phyloP scores from a whole-genome alignment of 768 basidiomycete genomes.

The Boletus sensibilis region DNA sequence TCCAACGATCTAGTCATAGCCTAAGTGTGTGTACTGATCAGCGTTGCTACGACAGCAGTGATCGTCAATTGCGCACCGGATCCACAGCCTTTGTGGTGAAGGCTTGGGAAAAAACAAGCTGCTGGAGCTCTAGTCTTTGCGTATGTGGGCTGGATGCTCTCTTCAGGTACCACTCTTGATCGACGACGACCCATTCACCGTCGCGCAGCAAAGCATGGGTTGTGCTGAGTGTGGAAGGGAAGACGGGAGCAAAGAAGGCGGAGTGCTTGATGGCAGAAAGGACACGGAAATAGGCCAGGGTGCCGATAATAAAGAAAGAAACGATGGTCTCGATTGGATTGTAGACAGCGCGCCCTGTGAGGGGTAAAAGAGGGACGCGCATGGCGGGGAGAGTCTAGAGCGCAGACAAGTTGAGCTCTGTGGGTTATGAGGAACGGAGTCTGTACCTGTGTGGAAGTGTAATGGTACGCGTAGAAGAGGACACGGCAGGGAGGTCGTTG shows the following conservation, averaged over 20 bases:
- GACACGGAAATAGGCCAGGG: conserved; percentile 93
- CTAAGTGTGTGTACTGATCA: conserved; percentile 21
- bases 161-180: conserved; percentile 51
- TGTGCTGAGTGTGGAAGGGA: conserved; percentile 50
- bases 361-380: conserved; percentile 62
- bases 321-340: conserved; percentile 90
- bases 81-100: conserved; percentile 34
- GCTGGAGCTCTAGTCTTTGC: conserved; percentile 66
- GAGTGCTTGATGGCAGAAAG: conserved; percentile 89
- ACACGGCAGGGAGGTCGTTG: not conserved
- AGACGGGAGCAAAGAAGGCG: conserved; percentile 64
- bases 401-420: not conserved
- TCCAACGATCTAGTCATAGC: conserved; percentile 32
- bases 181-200: conserved; percentile 62
- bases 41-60: not conserved
- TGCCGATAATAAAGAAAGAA: conserved; percentile 82
- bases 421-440: not conserved
- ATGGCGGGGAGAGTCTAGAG: conserved; percentile 31
- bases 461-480: not conserved
- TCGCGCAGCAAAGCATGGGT: conserved; percentile 53
- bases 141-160: conserved; percentile 29
- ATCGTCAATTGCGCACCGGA: conserved; percentile 27
- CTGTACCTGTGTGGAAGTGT: not conserved
- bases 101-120: conserved; percentile 62
- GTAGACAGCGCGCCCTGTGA: conserved; percentile 71